A percentile compares a stretch with the other conserved stretches of the same genome.
Evolutionary conservation across 805 yeast genomes (phyloP).

Genomic region (Schwanniomyces occidentalis): DNA sequence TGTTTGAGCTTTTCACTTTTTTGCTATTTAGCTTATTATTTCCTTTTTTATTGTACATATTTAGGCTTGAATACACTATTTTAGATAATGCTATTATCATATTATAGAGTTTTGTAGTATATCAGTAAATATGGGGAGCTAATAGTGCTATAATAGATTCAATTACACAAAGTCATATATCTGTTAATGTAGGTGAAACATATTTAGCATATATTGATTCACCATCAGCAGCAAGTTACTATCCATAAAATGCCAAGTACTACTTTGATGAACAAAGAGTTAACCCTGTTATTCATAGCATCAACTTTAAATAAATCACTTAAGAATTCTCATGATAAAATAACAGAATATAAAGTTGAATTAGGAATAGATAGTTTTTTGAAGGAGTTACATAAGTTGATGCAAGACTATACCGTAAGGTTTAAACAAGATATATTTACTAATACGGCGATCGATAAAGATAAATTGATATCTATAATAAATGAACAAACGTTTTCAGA

Average conservation of each 20-base stretch:
- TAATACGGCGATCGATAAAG: conserved; percentile 6
- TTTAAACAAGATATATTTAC: conserved; percentile 8
- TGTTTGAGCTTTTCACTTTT: background rate
- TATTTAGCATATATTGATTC: no score
- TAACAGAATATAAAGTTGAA: conserved; percentile 7
- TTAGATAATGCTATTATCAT: no score
- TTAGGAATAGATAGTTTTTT: conserved; percentile 11
- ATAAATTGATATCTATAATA: conserved; percentile 12
- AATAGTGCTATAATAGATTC: no score
- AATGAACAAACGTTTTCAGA: conserved; percentile 15
- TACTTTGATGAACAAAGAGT: conserved; percentile 6
- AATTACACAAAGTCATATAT: no score
- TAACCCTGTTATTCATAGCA: conserved; percentile 14
- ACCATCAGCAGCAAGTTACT: no score
- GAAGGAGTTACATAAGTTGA: conserved; percentile 8
- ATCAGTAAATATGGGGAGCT: no score
- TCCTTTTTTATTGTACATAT: conserved; percentile 8
- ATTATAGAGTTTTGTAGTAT: no score
- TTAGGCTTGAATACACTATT: conserved; percentile 3
- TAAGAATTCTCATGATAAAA: conserved; percentile 3
- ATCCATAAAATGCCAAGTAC: no score
- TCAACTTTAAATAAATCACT: conserved; percentile 14
- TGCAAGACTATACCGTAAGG: conserved; percentile 8
- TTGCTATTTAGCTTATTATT: background rate
- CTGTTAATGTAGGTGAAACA: no score